A percentile compares a stretch with the other conserved stretches of the same genome.
Evolutionary conservation across 2,329 filamentous ascomycete genomes (phyloP).

Genomic region (Diaporthe ampelina): DNA sequence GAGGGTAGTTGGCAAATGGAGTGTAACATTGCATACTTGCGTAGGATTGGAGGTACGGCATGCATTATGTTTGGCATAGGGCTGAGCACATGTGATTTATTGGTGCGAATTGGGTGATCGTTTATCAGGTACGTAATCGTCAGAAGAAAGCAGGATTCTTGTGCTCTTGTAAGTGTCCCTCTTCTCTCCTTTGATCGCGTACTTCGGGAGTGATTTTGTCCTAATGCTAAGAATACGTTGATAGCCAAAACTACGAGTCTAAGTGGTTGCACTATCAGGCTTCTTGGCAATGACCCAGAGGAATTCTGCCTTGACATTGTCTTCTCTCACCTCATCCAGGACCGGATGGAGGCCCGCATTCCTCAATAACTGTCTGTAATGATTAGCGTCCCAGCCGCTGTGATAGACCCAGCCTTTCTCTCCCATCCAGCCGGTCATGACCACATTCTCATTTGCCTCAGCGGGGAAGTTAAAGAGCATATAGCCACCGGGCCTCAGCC

Average conservation of each 20-base stretch:
- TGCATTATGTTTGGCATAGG: not conserved
- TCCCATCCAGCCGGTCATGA: constrained; percentile 54
- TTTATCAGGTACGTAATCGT: not conserved
- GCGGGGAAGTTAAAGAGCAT: constrained; percentile 63
- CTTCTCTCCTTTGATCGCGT: not conserved
- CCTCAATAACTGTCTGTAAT: constrained; percentile 49
- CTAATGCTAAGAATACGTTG: not conserved
- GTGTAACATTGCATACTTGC: not conserved
- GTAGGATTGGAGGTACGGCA: not conserved
- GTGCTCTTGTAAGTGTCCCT: not conserved
- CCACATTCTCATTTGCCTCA: constrained; percentile 50
- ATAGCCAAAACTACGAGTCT: not conserved
- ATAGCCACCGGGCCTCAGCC: constrained; percentile 66
- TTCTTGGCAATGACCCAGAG: constrained; percentile 58
- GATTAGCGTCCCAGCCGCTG: constrained; percentile 56
- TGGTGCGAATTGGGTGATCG: not conserved
- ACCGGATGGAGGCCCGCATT: constrained; percentile 53
- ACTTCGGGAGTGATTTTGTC: not conserved
- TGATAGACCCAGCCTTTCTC: constrained; percentile 60
- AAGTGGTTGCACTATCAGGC: not conserved
- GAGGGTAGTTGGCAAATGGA: not conserved
- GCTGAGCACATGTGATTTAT: not conserved
- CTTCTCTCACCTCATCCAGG: constrained; percentile 48
- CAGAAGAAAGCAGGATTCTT: not conserved
- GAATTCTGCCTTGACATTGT: constrained; percentile 52